Base-by-base conservation (phyloP, 176 grass and related monocot genomes). In the Triticum dicoccoides region DNA sequence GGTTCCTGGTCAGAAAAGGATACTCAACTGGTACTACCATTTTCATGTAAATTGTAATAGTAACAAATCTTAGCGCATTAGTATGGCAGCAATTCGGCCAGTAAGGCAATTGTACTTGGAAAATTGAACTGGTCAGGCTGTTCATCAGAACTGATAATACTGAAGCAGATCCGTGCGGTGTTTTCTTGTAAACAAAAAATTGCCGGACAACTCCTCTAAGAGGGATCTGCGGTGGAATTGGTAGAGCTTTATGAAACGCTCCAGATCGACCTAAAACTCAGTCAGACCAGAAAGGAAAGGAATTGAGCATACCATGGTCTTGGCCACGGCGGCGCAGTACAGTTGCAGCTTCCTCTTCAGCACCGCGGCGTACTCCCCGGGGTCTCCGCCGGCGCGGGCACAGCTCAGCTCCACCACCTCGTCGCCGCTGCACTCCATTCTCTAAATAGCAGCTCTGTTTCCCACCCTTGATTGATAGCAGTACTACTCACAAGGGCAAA, bases 291-390 rank as follows among this genome's bases (percentile, higher is more conserved):
- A 80, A 62, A 76, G 12, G 24, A 80, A 69, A 76, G 13, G 9
- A 13, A 73, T 4, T 9, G 39, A 23, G 17, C 20, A 11, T 90
- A 98, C 95, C 89, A 86, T 92, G 78, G 93, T 93, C 80, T 88
- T 91, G 67, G 87, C 93, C 15, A 98, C 95, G 23, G 89, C 95
- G 69, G 91, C 93, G 84, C 95, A 98, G 89, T 91, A 93, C 76
- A 95, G 80, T 58, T 93, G 87, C 24, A 98, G 91, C 82, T 90
- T 91, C 89, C 90, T 82, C 93, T 95, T 98, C 27, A 98, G 89
- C 84, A 89, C 56, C 51, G 75, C 72, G 8, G 89, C 89, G 78
- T 89, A 91, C 49, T 91, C 77, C 34, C 79, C 72, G 1, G 91
- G 87, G 61, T 95, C 90, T 7, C 80, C 79, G n/a, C 74, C 86